A percentile compares a stretch with the other conserved stretches of the same genome.
Evolutionary conservation across 306 rosid species (phyloP).

Genomic region (Inga leiocalycina): DNA sequence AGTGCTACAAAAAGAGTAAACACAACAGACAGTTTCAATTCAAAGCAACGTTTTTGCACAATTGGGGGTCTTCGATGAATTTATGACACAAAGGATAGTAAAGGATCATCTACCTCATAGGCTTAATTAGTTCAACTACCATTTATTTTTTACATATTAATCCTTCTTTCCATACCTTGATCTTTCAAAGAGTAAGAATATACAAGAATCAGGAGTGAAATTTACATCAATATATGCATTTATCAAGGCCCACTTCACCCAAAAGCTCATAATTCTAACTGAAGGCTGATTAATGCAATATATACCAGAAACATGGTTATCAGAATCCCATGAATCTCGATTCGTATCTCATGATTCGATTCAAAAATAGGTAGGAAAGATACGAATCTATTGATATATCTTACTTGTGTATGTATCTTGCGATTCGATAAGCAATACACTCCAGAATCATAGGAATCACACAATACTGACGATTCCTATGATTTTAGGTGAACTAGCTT

Average conservation of each 20-base stretch:
- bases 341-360: no score
- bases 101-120: background rate
- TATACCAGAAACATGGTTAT: background rate
- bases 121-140: background rate
- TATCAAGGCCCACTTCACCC: background rate
- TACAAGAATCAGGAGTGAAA: background rate
- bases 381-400: no score
- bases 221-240: background rate
- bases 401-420: no score
- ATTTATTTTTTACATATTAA: background rate
- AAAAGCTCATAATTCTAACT: background rate
- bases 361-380: no score
- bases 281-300: background rate
- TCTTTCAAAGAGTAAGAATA: background rate
- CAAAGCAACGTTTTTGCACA: background rate
- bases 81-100: background rate
- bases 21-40: background rate
- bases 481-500: no score
- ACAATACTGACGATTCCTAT: no score
- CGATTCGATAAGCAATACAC: no score
- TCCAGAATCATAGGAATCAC: no score
- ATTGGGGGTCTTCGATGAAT: background rate
- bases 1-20: background rate
- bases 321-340: no score
- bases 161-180: background rate